A percentile compares a stretch with the other conserved stretches of the same genome.
These are phyloP conservation scores for Talaromyces sp. DNA, from an alignment of 2,329 filamentous ascomycete species.

Conservation along the genomic window DNA sequence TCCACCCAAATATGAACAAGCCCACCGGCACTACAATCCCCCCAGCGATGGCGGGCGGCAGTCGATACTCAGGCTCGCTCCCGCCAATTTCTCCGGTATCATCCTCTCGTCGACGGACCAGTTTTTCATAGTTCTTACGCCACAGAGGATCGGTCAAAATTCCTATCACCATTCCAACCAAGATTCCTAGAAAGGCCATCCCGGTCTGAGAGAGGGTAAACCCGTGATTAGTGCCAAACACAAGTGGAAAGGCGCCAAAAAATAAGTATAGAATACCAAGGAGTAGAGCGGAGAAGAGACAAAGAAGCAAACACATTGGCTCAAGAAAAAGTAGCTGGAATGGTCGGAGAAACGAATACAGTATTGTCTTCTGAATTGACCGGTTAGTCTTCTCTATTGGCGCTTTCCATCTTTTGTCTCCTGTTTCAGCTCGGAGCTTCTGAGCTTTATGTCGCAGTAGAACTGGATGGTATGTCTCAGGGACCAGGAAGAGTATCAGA, in stretches of 20 bases:
- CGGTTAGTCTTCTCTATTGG: slow-evolving; percentile 46
- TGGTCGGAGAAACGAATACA: slow-evolving; percentile 53
- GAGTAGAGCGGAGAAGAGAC: slow-evolving; percentile 74
- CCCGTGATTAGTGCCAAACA: slow-evolving; percentile 68
- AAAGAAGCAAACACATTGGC: slow-evolving; percentile 79
- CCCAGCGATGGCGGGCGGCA: slow-evolving; percentile 57
- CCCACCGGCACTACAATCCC: slow-evolving; percentile 71
- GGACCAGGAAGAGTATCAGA: slow-evolving; percentile 66
- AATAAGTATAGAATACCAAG: slow-evolving; percentile 85
- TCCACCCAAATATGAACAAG: slow-evolving; percentile 87
- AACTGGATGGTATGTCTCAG: slow-evolving; percentile 74
- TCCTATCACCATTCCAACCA: slow-evolving; percentile 42
- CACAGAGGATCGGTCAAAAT: slow-evolving; percentile 42
- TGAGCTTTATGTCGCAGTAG: slow-evolving; percentile 50
- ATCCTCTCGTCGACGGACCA: not conserved
- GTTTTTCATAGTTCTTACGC: slow-evolving; percentile 17
- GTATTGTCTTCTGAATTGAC: slow-evolving; percentile 55
- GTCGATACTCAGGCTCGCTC: slow-evolving; percentile 35
- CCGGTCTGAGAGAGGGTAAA: slow-evolving; percentile 76
- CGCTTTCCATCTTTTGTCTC: slow-evolving; percentile 57
- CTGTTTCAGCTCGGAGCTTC: slow-evolving; percentile 49
- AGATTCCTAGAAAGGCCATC: slow-evolving; percentile 60
- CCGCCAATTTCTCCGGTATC: not conserved
- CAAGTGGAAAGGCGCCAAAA: slow-evolving; percentile 79
- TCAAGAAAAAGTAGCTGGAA: slow-evolving; percentile 75